Evolutionary conservation across 805 yeast species (phyloP), one percentile per base, ranked within the genome.

Genomic region (Spathaspora boniae): DNA sequence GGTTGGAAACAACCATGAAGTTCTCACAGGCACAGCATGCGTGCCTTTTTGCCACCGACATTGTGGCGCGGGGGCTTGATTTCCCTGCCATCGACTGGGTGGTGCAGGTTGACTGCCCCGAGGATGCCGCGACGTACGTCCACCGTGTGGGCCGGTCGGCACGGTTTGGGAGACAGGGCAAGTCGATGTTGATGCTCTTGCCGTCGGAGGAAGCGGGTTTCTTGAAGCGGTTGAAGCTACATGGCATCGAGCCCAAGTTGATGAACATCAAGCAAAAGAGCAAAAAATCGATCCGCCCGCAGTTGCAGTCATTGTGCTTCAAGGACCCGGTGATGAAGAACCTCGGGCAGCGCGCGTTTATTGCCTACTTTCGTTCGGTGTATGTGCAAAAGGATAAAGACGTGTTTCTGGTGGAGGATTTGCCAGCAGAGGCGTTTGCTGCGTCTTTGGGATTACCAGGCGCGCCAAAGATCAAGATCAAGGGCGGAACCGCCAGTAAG

Each of bases 81-180:
- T 86, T 88, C 59, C 96, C 96, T 0, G 85, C 89, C 5, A 85
- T 87, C 33, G 94, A 88, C 53, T 87, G 96, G 96, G 95, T 87
- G n/a, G 68, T 87, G 6, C 96, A 87, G 56, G 72, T 86, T 1
- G 96, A 87, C 54, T 85, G 94, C 49, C 96, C 96, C 0, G 96
- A 87, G 54, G 95, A 86, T 57, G 73, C 78, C 2, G 86, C 88
- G 20, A 88, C 96, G 0, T 87, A 88, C 58, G 85, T 87, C 35
- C 96, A 87, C 50, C 70, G 96, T 51, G 96, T 85, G 7, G 96
- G 96, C 2, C 76, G 96, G 56, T 78, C 83, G 37, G 96, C 96
- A 2, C 70, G 96, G 41, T 86, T 84, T 48, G 96, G 95, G 21
- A 78, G 87, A 48, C 69, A 68, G 26, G 97, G 97, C 7, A 80